Evolutionary conservation across 352 stramenopile species (phyloP).

Genomic region (Pythium dissotocum): DNA sequence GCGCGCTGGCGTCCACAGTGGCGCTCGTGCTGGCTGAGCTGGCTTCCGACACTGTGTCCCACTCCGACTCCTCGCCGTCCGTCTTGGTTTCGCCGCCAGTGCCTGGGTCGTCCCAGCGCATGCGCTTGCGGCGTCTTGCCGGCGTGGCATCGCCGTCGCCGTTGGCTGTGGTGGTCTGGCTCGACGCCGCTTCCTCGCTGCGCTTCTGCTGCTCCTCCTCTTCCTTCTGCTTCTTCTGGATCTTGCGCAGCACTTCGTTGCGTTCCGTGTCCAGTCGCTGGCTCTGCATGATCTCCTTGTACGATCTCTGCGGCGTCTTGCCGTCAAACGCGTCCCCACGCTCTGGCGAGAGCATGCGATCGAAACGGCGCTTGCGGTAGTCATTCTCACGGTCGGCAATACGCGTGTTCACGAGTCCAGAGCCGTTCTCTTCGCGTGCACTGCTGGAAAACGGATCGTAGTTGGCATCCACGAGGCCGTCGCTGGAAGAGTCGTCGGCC

Average conservation of each 20-base stretch:
- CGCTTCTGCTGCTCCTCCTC: slow-evolving; percentile 48
- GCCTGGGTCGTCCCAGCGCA: slow-evolving; percentile 86
- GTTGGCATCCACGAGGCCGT: slow-evolving; percentile 79
- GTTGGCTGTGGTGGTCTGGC: not conserved
- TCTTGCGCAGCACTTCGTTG: slow-evolving; percentile 85
- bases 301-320: slow-evolving; percentile 75
- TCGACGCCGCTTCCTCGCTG: slow-evolving; percentile 25
- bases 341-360: slow-evolving; percentile 89
- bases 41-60: slow-evolving; percentile 62
- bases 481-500: slow-evolving; percentile 14
- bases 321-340: slow-evolving; percentile 90
- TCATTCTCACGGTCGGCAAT: slow-evolving; percentile 95
- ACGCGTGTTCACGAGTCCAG: slow-evolving; percentile 92
- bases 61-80: slow-evolving; percentile 70
- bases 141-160: slow-evolving; percentile 35
- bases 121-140: slow-evolving; percentile 62
- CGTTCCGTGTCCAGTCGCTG: slow-evolving; percentile 88
- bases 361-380: slow-evolving; percentile 88
- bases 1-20: slow-evolving; percentile 26
- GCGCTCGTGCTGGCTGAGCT: slow-evolving; percentile 35
- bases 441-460: slow-evolving; percentile 87
- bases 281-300: slow-evolving; percentile 91
- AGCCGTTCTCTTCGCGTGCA: slow-evolving; percentile 81
- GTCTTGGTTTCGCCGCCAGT: slow-evolving; percentile 46
- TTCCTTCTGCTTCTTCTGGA: slow-evolving; percentile 82